Base-by-base conservation (phyloP, 257 asterid species). In the Solanum corneliomulleri region DNA sequence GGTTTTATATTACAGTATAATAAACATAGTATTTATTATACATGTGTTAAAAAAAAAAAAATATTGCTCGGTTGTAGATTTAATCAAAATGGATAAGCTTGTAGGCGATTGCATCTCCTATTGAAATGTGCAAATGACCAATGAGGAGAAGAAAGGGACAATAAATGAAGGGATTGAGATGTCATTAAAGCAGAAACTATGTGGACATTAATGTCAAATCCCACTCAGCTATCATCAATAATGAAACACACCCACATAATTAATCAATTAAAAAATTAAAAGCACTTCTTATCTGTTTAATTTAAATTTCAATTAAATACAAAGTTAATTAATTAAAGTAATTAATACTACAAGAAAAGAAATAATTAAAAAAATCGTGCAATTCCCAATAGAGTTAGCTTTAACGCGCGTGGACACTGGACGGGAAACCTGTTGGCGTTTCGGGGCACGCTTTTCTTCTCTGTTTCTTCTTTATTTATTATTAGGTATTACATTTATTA, bases 351-450 rank as follows among this genome's bases (percentile, higher is more conserved):
- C 1, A 15, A 21, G 9, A 7, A 1, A 84, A 84, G 42, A 37
- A 5, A 49, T 49, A 15, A 49, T 49, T 18, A 4, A 20, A 25
- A 70, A 42, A 42, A 5, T 21, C 13, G 10, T 13, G 66, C 80
- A 84, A n/a, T 66, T 37, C 87, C 75, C 42, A 47, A 47, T 62
- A 44, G 87, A 44, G 42, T 42, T 41, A 9, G 41, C 42, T 84
- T 42, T 68, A 47, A n/a, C 89, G 86, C 93, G 93, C 90, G 93
- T 90, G 90, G 90, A 90, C 83, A 49, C 89, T 41, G 88, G 84
- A 86, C 20, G 77, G 94, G 92, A 82, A 90, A 90, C 92, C 90
- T 90, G 94, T 88, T 88, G 90, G 92, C 91, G 35, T 78, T 85
- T 41, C 69, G 85, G 94, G 92, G 90, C 94, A 88, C 90, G 89